A percentile compares a stretch with the other conserved stretches of the same genome.
Evolutionary conservation across 2,329 filamentous ascomycete species (phyloP).

Genomic region (Curvularia verruculosa): DNA sequence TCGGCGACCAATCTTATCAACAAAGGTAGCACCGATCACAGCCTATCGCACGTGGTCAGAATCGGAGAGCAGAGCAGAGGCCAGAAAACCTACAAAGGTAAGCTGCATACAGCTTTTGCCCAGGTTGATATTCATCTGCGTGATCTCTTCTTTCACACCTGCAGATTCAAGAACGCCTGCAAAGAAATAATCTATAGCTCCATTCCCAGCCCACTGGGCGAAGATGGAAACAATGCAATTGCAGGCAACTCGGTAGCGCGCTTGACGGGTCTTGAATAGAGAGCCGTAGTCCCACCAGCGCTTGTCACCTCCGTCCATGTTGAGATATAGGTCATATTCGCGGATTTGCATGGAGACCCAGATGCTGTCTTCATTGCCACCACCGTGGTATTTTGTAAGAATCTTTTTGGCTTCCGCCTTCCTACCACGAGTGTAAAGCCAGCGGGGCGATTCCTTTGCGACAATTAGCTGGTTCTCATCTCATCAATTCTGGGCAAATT

Average conservation of each 20-base stretch:
- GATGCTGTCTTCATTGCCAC: constrained; percentile 48
- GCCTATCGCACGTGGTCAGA: constrained; percentile 21
- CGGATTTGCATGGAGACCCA: constrained; percentile 41
- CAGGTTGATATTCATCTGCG: constrained; percentile 48
- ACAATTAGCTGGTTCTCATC: background rate
- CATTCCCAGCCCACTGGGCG: constrained; percentile 53
- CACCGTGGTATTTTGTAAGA: constrained; percentile 62
- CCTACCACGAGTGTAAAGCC: constrained; percentile 61
- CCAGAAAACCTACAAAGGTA: constrained; percentile 27
- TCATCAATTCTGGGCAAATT: background rate
- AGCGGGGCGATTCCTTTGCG: constrained; percentile 53
- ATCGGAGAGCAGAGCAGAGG: background rate
- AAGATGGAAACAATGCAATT: constrained; percentile 61
- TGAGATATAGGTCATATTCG: constrained; percentile 57
- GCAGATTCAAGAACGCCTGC: constrained; percentile 44
- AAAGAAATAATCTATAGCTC: constrained; percentile 42
- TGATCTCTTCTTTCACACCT: constrained; percentile 41
- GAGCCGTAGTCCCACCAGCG: constrained; percentile 64
- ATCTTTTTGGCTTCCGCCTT: constrained; percentile 60
- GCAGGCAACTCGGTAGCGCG: constrained; percentile 58
- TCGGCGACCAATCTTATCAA: constrained; percentile 43
- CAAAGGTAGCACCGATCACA: constrained; percentile 42
- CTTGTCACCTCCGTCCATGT: constrained; percentile 62
- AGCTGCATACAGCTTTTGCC: constrained; percentile 44
- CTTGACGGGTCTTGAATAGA: constrained; percentile 56